These are phyloP conservation scores for Daedaleopsis nitida DNA, from an alignment of 768 basidiomycete species.

Conservation along the genomic window DNA sequence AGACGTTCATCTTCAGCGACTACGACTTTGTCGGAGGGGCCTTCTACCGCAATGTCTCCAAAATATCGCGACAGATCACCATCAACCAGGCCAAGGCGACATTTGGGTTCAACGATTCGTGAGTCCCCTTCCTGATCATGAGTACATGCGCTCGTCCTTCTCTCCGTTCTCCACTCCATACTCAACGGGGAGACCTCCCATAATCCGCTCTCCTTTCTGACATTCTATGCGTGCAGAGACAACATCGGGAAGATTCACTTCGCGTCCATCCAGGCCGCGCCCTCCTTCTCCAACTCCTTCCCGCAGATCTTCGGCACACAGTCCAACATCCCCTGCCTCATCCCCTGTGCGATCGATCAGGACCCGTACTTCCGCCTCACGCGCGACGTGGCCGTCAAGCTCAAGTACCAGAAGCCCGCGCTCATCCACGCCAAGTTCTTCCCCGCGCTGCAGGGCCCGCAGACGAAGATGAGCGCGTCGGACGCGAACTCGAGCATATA, in stretches of 20 bases:
- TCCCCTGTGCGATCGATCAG: conserved; percentile 98
- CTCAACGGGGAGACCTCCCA: not conserved
- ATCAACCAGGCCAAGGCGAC: conserved; percentile 93
- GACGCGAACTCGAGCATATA: conserved; percentile 91
- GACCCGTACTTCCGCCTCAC: conserved; percentile 98
- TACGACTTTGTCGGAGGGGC: conserved; percentile 87
- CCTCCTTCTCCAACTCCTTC: conserved; percentile 97
- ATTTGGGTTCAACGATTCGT: conserved; percentile 98
- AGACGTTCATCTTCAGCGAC: conserved; percentile 97
- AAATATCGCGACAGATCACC: conserved; percentile 90
- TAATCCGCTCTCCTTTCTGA: not conserved
- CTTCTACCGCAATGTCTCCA: conserved; percentile 94
- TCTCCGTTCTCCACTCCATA: not conserved
- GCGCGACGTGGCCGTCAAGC: conserved; percentile 89
- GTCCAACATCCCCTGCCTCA: conserved; percentile 86
- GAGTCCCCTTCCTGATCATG: conserved; percentile 40
- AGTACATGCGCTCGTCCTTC: not conserved
- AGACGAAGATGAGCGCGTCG: conserved; percentile 99
- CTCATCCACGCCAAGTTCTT: conserved; percentile 97
- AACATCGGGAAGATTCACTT: conserved; percentile 99
- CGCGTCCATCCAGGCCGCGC: conserved; percentile 91
- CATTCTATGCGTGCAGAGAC: conserved; percentile 55
- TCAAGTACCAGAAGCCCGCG: conserved; percentile 94
- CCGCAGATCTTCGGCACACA: conserved; percentile 92
- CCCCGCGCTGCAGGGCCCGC: conserved; percentile 95